Conservation (phyloP, 202 grass and related monocot species). For the Thinopyrum obtusiflorum region DNA sequence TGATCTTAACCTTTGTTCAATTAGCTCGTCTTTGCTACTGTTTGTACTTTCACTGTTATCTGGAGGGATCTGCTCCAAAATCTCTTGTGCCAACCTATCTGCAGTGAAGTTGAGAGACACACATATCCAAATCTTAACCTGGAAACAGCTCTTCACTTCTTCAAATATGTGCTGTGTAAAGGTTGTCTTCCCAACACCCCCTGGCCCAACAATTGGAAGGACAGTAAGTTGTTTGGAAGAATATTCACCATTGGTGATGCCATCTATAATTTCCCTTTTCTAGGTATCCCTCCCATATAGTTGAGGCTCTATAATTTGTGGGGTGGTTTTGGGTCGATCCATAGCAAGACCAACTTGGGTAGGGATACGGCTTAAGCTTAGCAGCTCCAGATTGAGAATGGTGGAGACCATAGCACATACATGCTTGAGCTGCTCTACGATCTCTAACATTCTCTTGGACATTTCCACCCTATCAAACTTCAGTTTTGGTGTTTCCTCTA, state of each 20-base stretch:
- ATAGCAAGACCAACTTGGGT: neutral
- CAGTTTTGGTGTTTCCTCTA: neutral
- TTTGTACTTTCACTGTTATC: neutral
- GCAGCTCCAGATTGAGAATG: neutral
- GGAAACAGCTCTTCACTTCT: neutral
- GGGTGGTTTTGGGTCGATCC: neutral
- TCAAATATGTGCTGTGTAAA: neutral
- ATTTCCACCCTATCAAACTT: neutral
- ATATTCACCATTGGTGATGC: neutral
- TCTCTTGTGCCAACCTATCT: neutral
- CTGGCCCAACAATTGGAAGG: conserved; percentile 6
- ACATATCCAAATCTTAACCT: neutral
- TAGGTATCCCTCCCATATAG: neutral
- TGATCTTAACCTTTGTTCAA: neutral
- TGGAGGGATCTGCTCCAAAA: neutral
- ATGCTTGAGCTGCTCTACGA: neutral
- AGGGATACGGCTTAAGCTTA: neutral
- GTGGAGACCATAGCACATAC: neutral
- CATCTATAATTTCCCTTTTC: neutral
- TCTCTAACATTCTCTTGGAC: neutral
- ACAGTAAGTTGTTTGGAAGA: neutral
- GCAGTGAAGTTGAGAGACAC: neutral
- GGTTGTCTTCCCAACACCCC: neutral
- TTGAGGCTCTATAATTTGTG: neutral
- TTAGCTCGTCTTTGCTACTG: neutral